Evolutionary conservation across 2,329 filamentous ascomycete genomes (phyloP), one percentile per base, ranked within the genome.

Genomic region (Bretziella fagacearum): DNA sequence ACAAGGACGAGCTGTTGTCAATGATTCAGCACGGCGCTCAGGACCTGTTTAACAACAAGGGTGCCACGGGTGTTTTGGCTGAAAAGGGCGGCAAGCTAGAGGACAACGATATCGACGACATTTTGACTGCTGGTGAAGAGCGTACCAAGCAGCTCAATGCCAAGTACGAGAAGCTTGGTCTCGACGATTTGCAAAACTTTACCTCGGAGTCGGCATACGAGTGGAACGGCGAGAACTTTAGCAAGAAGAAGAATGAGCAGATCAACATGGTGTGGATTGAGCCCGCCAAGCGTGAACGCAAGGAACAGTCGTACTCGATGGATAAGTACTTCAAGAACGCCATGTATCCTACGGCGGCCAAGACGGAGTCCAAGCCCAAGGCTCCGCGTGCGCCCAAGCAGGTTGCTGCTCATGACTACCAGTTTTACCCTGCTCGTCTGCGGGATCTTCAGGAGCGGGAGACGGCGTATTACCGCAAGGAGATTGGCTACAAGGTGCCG

Each of bases 1-100:
- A 86, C 52, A 98, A 98, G 64, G 91, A 96, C 52, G 91, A 98
- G 58, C 73, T 98, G 35, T 68, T 98, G 37, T 91, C 77, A 53
- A 98, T 98, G 91, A 98, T 98, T 57, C 91, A 98, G 61, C 91
- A 98, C 57, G 91, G 91, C 52, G 91, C 93, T n/a, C 85, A 93
- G 60, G 85, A 84, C 54, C 82, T 98, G 0, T 96, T 98, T 65
- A 73, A 81, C 54, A 74, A 70, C 37, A 82, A 84, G 58, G 79
- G 78, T 20, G 69, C 73, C 2, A 73, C 73, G 10, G 80, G 77
- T 20, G 59, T 67, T 25, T 64, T 81, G 37, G 69, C 70, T 4
- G 71, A 72, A 11, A 73, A 76, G 47, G 73, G 67, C 7, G 66
- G 67, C 17, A 77, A 81, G 11, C 65, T 87, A n/a, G 73, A 77